Conservation (phyloP, 1,284 basidiomycete genomes). For the Ganoderma multipileum region DNA sequence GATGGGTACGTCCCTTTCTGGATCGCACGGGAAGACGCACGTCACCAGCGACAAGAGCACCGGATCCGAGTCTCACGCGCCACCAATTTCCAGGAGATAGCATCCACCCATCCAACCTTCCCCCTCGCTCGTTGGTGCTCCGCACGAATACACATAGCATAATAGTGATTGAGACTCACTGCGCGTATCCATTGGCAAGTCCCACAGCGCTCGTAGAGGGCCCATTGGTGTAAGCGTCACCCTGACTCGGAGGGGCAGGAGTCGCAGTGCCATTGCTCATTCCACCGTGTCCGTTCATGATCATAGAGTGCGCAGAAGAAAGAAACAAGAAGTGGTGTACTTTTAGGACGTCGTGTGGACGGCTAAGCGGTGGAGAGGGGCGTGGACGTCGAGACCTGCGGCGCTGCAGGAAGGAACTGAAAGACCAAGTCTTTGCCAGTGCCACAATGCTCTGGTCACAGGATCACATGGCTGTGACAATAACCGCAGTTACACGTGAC, state of each 20-base stretch:
- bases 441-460: constrained; percentile 14
- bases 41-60: constrained; percentile 1
- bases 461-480: background rate
- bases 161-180: constrained; percentile 31
- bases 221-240: constrained; percentile 33
- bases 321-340: background rate
- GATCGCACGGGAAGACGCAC: constrained; percentile 11
- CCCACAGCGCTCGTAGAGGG: constrained; percentile 33
- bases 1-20: background rate
- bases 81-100: background rate
- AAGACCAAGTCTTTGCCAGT: constrained; percentile 6
- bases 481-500: background rate
- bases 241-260: constrained; percentile 19
- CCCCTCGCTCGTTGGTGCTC: background rate
- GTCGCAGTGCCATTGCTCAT: constrained; percentile 40
- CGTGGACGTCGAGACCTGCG: constrained; percentile 7
- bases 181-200: constrained; percentile 38
- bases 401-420: constrained; percentile 4
- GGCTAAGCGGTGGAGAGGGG: constrained; percentile 5
- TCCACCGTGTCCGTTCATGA: constrained; percentile 43
- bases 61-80: constrained; percentile 16
- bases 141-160: background rate
- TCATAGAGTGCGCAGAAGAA: constrained; percentile 9
- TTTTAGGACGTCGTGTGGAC: background rate
- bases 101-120: background rate